Percentiles rank a stretch among this genome's conserved stretches.
Conservation (phyloP, 768 basidiomycete genomes). For the Boletus eberwhitei region DNA sequence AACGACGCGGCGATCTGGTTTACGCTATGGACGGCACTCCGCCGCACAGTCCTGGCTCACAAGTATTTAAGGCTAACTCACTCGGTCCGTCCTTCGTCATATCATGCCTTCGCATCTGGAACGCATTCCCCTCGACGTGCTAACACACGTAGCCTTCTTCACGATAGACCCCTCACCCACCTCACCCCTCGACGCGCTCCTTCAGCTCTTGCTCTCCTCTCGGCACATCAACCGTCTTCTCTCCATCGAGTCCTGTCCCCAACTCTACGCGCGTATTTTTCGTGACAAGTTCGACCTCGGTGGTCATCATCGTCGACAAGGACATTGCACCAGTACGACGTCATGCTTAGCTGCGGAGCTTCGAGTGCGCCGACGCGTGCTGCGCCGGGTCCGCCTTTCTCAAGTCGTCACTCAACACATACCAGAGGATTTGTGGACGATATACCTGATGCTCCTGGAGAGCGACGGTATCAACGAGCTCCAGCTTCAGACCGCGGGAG, state of each 20-base stretch:
- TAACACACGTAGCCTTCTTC: conserved; percentile 53
- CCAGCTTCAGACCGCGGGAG: conserved; percentile 41
- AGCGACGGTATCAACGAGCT: conserved; percentile 45
- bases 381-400: conserved; percentile 44
- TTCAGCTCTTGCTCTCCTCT: conserved; percentile 44
- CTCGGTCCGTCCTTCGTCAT: conserved; percentile 15
- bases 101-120: conserved; percentile 48
- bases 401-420: conserved; percentile 29
- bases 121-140: conserved; percentile 51
- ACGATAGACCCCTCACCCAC: conserved; percentile 37
- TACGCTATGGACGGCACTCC: conserved; percentile 35
- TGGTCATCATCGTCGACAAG: conserved; percentile 22
- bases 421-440: conserved; percentile 51
- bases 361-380: conserved; percentile 41
- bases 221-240: conserved; percentile 44
- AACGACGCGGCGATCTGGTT: conserved; percentile 31
- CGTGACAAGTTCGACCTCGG: conserved; percentile 45
- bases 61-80: conserved; percentile 24
- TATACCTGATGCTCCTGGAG: conserved; percentile 60
- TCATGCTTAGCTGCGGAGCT: conserved; percentile 48
- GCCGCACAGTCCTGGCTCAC: conserved; percentile 21
- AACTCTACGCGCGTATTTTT: conserved; percentile 57
- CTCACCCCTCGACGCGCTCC: conserved; percentile 40
- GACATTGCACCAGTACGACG: conserved; percentile 34
- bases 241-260: conserved; percentile 41